Evolutionary conservation across 192 early-diverging fungal species (phyloP).

Genomic region (Obelidium mucronatum): DNA sequence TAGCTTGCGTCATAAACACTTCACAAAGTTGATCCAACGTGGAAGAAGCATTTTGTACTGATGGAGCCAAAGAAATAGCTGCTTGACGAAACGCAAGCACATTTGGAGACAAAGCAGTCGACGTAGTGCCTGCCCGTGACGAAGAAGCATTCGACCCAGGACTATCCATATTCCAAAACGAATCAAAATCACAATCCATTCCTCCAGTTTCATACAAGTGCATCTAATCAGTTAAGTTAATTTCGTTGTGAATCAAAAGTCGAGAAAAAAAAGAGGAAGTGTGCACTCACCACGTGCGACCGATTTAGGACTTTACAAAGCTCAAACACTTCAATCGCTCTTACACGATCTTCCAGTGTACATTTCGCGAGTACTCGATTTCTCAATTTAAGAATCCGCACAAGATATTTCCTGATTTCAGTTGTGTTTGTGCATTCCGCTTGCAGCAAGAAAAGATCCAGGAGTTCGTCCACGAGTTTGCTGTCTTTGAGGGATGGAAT

Average conservation of each 20-base stretch:
- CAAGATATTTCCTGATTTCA: slow-evolving; percentile 1
- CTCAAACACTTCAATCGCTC: slow-evolving; percentile 10
- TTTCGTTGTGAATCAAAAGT: not conserved
- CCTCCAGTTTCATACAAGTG: not conserved
- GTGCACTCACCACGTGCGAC: not conserved
- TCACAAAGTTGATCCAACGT: not conserved
- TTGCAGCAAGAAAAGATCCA: slow-evolving; percentile 23
- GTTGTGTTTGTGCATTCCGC: slow-evolving; percentile 6
- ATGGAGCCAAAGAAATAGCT: not conserved
- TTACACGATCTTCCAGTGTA: slow-evolving; percentile 6
- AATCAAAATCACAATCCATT: not conserved
- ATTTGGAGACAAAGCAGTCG: not conserved
- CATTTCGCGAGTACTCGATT: not conserved
- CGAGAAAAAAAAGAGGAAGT: too few species aligned
- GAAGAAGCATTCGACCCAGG: not conserved
- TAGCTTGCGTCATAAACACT: not conserved
- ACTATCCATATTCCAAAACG: not conserved
- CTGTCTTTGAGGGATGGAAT: not conserved
- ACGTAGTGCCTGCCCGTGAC: not conserved
- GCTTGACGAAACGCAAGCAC: slow-evolving; percentile 1
- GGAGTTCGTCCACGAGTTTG: slow-evolving; percentile 14
- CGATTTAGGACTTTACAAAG: slow-evolving; percentile 7
- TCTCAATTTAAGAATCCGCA: slow-evolving; percentile 16
- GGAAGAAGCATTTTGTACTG: not conserved
- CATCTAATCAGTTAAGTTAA: not conserved